Conservation (phyloP, 2,329 filamentous ascomycete genomes). For the Aspergillus unguis region DNA sequence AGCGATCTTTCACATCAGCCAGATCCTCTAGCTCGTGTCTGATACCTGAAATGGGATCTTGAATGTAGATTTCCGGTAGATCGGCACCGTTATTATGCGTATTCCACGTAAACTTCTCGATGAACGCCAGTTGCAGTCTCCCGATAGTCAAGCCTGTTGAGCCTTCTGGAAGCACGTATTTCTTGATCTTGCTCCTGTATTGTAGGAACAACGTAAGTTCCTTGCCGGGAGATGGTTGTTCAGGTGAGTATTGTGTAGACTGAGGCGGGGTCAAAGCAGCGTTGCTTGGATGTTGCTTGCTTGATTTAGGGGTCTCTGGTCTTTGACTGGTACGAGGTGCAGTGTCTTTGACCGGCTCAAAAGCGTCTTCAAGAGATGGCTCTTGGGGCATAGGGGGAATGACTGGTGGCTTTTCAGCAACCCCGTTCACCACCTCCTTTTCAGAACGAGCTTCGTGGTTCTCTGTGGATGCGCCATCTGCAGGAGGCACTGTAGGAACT, state of each 20-base stretch:
- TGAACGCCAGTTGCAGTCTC: slow-evolving; percentile 88
- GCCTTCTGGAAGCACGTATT: slow-evolving; percentile 83
- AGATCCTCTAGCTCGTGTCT: slow-evolving; percentile 94
- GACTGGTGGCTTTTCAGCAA: slow-evolving; percentile 55
- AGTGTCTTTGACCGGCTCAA: slow-evolving; percentile 33
- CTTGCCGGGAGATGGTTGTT: slow-evolving; percentile 68
- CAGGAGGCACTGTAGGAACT: slow-evolving; percentile 17
- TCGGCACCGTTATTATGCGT: slow-evolving; percentile 91
- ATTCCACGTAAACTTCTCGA: slow-evolving; percentile 99
- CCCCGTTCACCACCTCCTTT: slow-evolving; percentile 37
- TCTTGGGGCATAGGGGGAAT: slow-evolving; percentile 44
- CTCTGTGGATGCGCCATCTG: slow-evolving; percentile 42
- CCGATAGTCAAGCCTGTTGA: slow-evolving; percentile 81
- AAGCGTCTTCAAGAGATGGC: slow-evolving; percentile 33
- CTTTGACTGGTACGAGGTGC: slow-evolving; percentile 15
- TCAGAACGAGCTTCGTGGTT: slow-evolving; percentile 55
- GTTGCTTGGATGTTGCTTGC: slow-evolving; percentile 18
- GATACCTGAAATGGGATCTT: slow-evolving; percentile 93
- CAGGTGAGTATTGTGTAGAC: slow-evolving; percentile 55
- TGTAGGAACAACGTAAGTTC: slow-evolving; percentile 92
- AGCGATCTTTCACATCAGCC: slow-evolving; percentile 87
- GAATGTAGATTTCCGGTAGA: slow-evolving; percentile 94
- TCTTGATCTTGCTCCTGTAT: slow-evolving; percentile 96
- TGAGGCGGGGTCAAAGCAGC: slow-evolving; percentile 41
- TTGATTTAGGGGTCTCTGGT: slow-evolving; percentile 28